These are phyloP conservation scores for Quercus rubra DNA, from an alignment of 306 rosid species.

Conservation along the genomic window DNA sequence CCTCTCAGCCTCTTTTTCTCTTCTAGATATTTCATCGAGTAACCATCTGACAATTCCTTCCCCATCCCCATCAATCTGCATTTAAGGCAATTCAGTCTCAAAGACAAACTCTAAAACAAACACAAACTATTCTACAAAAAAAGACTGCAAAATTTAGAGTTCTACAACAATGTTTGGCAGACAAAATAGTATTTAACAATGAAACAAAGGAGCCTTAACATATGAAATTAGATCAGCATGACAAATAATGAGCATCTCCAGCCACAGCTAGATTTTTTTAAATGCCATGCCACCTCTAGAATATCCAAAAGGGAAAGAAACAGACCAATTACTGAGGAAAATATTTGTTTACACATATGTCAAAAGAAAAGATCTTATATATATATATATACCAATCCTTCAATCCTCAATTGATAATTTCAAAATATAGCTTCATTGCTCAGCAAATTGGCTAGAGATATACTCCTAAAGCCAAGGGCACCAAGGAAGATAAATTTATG, in stretches of 20 bases:
- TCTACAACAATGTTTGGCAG: not conserved
- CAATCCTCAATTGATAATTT: not conserved
- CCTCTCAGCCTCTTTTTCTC: slow-evolving; percentile 40
- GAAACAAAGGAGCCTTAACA: not conserved
- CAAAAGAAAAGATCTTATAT: not conserved
- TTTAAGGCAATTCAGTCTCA: not conserved
- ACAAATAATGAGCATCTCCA: not conserved
- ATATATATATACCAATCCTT: not conserved
- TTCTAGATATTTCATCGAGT: slow-evolving; percentile 33
- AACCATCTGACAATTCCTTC: slow-evolving; percentile 18
- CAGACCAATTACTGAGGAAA: not conserved
- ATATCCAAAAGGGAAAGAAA: not conserved
- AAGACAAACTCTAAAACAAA: not conserved
- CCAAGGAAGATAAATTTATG: too few species aligned
- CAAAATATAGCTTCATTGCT: not conserved
- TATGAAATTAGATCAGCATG: not conserved
- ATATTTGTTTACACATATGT: not conserved
- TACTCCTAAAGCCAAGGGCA: not conserved
- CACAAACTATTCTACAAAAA: not conserved
- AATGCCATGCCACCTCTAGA: not conserved
- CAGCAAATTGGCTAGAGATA: not conserved
- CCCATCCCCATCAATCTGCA: slow-evolving; percentile 8
- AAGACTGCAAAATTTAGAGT: not conserved
- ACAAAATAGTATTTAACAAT: not conserved
- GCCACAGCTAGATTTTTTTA: not conserved